These are phyloP conservation scores for Neofusicoccum ribis DNA, from an alignment of 2,329 filamentous ascomycete species.

Conservation along the genomic window DNA sequence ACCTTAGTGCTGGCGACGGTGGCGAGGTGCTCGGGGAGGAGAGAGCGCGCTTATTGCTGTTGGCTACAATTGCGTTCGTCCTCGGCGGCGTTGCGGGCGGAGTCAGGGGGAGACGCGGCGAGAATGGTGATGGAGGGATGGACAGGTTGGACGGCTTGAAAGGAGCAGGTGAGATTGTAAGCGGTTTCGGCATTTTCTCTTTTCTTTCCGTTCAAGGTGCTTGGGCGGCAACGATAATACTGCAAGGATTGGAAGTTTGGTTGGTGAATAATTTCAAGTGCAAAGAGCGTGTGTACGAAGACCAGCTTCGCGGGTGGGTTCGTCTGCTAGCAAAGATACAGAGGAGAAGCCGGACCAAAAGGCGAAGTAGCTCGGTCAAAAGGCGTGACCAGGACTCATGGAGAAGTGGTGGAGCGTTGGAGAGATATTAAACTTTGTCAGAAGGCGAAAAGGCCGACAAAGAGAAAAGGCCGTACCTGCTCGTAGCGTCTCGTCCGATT, in stretches of 20 bases:
- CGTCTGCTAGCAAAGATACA: neutral
- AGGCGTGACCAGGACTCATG: neutral
- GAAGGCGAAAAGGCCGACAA: conserved; percentile 8
- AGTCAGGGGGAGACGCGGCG: conserved; percentile 30
- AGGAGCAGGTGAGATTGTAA: conserved; percentile 39
- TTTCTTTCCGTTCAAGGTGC: neutral
- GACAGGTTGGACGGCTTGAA: conserved; percentile 47
- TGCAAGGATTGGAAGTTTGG: neutral
- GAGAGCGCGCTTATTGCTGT: conserved; percentile 20
- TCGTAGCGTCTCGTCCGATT: neutral
- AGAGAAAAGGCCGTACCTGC: neutral
- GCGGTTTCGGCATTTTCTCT: conserved; percentile 7
- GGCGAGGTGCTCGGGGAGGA: conserved; percentile 23
- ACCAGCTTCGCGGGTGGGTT: conserved; percentile 18
- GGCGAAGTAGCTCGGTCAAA: neutral
- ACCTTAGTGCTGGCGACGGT: conserved; percentile 40
- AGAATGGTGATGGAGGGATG: conserved; percentile 48
- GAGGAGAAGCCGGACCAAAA: neutral
- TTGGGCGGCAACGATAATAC: neutral
- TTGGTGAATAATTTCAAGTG: neutral
- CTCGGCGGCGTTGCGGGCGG: conserved; percentile 19
- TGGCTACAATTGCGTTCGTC: neutral
- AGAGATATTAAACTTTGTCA: neutral
- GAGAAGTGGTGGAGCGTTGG: neutral
- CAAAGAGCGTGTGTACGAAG: conserved; percentile 15